Evolutionary conservation across 2,329 filamentous ascomycete species (phyloP), one percentile per base, ranked within the genome.

Genomic region (Aspergillus intermedius): DNA sequence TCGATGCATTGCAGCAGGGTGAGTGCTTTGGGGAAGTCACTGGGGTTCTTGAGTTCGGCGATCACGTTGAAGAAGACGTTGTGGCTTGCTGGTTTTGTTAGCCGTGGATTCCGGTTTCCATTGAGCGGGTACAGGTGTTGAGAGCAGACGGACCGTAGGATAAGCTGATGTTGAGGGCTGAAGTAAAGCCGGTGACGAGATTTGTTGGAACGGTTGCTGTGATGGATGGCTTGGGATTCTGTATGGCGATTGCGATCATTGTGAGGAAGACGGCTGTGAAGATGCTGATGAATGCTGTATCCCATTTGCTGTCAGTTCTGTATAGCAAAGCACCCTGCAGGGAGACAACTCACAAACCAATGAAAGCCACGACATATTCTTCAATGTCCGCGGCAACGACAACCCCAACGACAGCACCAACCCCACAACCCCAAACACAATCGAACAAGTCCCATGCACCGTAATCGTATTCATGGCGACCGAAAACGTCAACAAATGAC

Each of bases 1-100:
- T 84, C 80, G 48, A 74, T 68, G 15, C 74, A 69, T 61, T 85
- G 81, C n/a, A 84, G 76, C 47, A 83, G 66, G 56, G 76, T 74
- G 48, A 89, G 76, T 3, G 83, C 77, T 63, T 83, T 83, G 46
- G 76, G 74, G 63, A 80, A 85, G 51, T 82, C 77, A 17, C 71
- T 65, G 2, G 82, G 81, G 32, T 80, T 70, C 59, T 78, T 75
- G 63, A 87, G 77, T 64, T 87, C 84, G 30, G 76, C 75, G 58
- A 84, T 79, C 64, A 87, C 80, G 50, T 73, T 75, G 63, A 86
- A 86, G 69, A 86, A 87, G 52, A 80, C 81, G 21, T 83, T 77
- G 58, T 85, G 81, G 17, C 80, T 81, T 65, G 64, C 61, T 64
- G 35, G 3, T 44, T 5, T 5, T 15, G 42, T 42, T 23, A 21